Percentiles rank a stretch among this genome's conserved stretches.
These are phyloP conservation scores for Hypsizygus marmoreus DNA, from an alignment of 768 basidiomycete species.

Conservation along the genomic window DNA sequence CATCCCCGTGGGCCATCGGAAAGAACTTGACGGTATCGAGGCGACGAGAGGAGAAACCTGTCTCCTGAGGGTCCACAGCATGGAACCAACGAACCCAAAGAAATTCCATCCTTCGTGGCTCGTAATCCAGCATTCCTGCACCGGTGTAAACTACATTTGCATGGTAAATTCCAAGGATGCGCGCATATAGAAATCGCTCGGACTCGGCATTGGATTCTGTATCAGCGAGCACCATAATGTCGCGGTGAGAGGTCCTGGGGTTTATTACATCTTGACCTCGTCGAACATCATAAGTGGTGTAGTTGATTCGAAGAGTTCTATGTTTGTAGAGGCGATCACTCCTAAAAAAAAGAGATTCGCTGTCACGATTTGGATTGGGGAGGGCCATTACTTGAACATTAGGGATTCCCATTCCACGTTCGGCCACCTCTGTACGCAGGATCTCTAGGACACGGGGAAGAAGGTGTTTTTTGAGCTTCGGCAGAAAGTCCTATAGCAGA, in stretches of 20 bases:
- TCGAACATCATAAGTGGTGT: slow-evolving; percentile 43
- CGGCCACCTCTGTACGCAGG: background rate
- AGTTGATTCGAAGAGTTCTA: slow-evolving; percentile 32
- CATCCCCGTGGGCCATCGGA: slow-evolving; percentile 15
- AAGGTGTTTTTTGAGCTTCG: slow-evolving; percentile 28
- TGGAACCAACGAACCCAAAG: slow-evolving; percentile 26
- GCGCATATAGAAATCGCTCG: slow-evolving; percentile 38
- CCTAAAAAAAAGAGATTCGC: background rate
- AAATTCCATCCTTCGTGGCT: slow-evolving; percentile 20
- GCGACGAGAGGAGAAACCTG: background rate
- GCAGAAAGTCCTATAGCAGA: slow-evolving; percentile 22
- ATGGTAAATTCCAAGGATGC: slow-evolving; percentile 25
- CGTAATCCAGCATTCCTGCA: background rate
- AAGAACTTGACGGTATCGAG: slow-evolving; percentile 36
- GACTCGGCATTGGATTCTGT: background rate
- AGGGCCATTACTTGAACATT: too few relatives aligned
- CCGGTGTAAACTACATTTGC: slow-evolving; percentile 8
- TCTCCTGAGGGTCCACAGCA: background rate
- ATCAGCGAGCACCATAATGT: slow-evolving; percentile 35
- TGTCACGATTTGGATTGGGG: too few relatives aligned
- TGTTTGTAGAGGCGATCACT: background rate
- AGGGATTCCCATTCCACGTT: background rate
- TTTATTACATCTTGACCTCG: slow-evolving; percentile 45
- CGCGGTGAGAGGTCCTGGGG: slow-evolving; percentile 27
- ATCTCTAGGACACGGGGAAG: slow-evolving; percentile 21